Conservation (phyloP, 805 yeast genomes). For the Allodekkera sacchari region DNA sequence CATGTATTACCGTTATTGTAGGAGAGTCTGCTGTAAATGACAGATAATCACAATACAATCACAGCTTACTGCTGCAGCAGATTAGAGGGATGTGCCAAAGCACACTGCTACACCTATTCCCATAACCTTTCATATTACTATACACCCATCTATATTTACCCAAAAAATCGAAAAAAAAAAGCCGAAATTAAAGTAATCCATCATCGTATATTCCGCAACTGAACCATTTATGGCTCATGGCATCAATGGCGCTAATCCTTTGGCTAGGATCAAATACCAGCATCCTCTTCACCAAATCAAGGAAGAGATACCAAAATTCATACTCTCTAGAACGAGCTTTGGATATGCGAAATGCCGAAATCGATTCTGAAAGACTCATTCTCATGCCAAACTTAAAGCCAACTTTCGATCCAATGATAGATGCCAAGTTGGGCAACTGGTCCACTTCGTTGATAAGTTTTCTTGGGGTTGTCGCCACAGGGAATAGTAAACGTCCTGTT, state of each 20-base stretch:
- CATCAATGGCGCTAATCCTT: constrained; percentile 45
- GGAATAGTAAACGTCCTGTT: constrained; percentile 26
- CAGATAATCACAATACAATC: no score
- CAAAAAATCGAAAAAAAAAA: background rate
- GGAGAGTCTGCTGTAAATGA: no score
- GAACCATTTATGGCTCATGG: constrained; percentile 69
- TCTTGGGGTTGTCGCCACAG: constrained; percentile 27
- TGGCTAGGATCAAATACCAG: constrained; percentile 42
- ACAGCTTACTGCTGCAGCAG: no score
- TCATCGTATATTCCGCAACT: constrained; percentile 51
- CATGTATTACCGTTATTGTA: no score
- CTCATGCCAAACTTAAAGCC: constrained; percentile 21
- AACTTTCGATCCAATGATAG: constrained; percentile 21
- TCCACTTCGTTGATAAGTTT: constrained; percentile 30
- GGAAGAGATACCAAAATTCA: constrained; percentile 76
- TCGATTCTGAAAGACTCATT: constrained; percentile 17
- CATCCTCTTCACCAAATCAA: constrained; percentile 40
- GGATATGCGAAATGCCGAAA: constrained; percentile 14
- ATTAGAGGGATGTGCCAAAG: no score
- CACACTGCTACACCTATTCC: no score
- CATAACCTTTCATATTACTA: no score
- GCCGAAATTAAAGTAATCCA: constrained; percentile 26
- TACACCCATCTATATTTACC: no score
- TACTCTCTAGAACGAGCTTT: constrained; percentile 52
- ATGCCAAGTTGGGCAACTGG: constrained; percentile 19